Evolutionary conservation across 257 asterid genomes (phyloP).

Genomic region (Avicennia marina): DNA sequence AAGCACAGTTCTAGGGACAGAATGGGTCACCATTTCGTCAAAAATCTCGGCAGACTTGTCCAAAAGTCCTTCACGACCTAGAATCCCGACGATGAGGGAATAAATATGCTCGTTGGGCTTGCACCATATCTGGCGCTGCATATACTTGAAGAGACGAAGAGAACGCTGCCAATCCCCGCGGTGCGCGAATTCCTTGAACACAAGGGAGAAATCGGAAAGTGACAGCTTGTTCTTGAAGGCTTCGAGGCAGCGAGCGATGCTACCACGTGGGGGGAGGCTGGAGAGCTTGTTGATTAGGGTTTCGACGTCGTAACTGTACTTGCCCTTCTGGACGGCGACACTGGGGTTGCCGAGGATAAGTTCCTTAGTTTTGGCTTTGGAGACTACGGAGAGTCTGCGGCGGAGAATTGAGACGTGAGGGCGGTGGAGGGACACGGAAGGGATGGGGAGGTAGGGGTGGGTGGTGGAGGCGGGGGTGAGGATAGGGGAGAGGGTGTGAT

Average conservation of each 20-base stretch:
- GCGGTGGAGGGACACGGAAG: conserved; percentile 22
- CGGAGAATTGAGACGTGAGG: conserved; percentile 28
- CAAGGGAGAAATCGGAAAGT: conserved; percentile 69
- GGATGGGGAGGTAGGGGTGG: conserved; percentile 26
- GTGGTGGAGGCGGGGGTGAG: conserved; percentile 42
- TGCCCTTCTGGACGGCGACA: conserved; percentile 87
- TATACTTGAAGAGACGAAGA: conserved; percentile 84
- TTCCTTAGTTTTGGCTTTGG: conserved; percentile 58
- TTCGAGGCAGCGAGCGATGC: conserved; percentile 94
- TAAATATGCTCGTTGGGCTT: conserved; percentile 89
- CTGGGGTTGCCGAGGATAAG: conserved; percentile 83
- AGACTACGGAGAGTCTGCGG: conserved; percentile 34
- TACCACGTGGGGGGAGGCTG: conserved; percentile 95
- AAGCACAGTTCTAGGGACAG: conserved; percentile 57
- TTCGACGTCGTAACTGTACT: conserved; percentile 91
- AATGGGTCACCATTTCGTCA: conserved; percentile 70
- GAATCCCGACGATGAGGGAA: conserved; percentile 69
- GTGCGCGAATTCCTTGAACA: conserved; percentile 81
- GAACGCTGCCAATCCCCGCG: conserved; percentile 98
- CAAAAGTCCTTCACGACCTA: conserved; percentile 80
- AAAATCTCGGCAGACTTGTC: conserved; percentile 85
- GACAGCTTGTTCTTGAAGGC: conserved; percentile 84
- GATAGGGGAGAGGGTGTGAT: conserved; percentile 37
- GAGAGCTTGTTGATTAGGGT: conserved; percentile 95
- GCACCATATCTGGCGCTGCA: conserved; percentile 98